These are phyloP conservation scores for Hemileia vastatrix DNA, from an alignment of 1,284 basidiomycete species.

Conservation along the genomic window DNA sequence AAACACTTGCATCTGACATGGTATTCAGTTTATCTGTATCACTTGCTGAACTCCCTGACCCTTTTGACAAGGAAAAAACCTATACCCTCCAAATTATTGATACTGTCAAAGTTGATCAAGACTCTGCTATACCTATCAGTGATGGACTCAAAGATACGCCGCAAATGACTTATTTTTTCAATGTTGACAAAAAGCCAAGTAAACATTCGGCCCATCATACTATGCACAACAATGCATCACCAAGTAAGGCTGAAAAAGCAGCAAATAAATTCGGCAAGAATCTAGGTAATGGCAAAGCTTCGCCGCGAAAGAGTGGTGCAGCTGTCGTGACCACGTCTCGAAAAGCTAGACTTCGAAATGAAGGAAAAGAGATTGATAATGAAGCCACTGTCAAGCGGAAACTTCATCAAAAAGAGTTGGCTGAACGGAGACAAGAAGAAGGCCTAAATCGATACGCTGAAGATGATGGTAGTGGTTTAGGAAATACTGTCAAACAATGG, in stretches of 20 bases:
- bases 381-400: conserved; percentile 59
- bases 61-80: conserved; percentile 57
- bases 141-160: conserved; percentile 71
- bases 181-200: too few species aligned
- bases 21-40: conserved; percentile 73
- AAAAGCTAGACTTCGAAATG: conserved; percentile 65
- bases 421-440: conserved; percentile 65
- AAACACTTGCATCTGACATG: conserved; percentile 68
- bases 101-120: conserved; percentile 67
- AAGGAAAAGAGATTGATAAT: conserved; percentile 57
- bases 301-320: conserved; percentile 27
- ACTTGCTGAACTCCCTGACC: conserved; percentile 68
- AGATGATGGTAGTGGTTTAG: conserved; percentile 24
- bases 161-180: conserved; percentile 77
- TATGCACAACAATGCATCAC: not conserved
- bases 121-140: conserved; percentile 64
- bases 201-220: too few species aligned
- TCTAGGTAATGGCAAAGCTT: too few species aligned
- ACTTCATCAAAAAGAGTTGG: conserved; percentile 80
- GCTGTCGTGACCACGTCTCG: conserved; percentile 17
- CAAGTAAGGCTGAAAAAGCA: conserved; percentile 49
- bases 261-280: not conserved
- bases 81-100: conserved; percentile 85
- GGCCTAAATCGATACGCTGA: conserved; percentile 76
- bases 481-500: conserved; percentile 63